Evolutionary conservation across 73 alveolate species (phyloP).

Genomic region (Breviolum minutum): DNA sequence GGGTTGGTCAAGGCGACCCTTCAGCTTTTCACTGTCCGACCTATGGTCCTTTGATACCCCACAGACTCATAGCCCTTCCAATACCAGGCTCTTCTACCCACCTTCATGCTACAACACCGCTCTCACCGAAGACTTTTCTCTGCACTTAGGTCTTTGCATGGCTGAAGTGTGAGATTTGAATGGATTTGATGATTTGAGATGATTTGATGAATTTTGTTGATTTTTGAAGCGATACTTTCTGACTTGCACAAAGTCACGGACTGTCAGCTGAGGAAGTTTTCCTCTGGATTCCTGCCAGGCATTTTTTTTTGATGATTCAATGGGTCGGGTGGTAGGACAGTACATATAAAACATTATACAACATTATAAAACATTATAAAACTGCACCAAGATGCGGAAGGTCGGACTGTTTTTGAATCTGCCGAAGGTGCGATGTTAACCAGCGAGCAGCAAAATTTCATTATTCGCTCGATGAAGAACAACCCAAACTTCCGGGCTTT

Average conservation of each 20-base stretch:
- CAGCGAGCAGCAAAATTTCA: conserved; percentile 24
- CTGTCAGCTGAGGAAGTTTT: neutral
- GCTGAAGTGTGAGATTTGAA: too few relatives aligned
- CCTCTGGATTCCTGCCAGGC: conserved; percentile 30
- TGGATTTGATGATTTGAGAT: too few relatives aligned
- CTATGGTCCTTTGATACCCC: too few relatives aligned
- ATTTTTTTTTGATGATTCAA: neutral
- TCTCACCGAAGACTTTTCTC: conserved; percentile 47
- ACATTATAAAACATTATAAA: neutral
- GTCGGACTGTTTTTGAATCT: neutral
- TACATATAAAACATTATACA: neutral
- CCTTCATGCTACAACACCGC: conserved; percentile 42
- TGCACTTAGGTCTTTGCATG: neutral
- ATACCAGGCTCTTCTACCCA: neutral
- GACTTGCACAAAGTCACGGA: neutral
- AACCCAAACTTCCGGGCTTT: conserved; percentile 87
- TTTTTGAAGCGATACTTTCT: too few relatives aligned
- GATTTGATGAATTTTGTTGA: too few relatives aligned
- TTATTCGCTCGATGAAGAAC: conserved; percentile 56
- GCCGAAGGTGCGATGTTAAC: conserved; percentile 9
- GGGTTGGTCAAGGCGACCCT: neutral
- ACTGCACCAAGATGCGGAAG: neutral
- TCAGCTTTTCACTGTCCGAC: too few relatives aligned
- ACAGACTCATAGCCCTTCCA: neutral
- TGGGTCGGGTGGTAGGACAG: too few relatives aligned